Conservation (phyloP, 2,329 filamentous ascomycete genomes). For the Zymoseptoria passerinii region DNA sequence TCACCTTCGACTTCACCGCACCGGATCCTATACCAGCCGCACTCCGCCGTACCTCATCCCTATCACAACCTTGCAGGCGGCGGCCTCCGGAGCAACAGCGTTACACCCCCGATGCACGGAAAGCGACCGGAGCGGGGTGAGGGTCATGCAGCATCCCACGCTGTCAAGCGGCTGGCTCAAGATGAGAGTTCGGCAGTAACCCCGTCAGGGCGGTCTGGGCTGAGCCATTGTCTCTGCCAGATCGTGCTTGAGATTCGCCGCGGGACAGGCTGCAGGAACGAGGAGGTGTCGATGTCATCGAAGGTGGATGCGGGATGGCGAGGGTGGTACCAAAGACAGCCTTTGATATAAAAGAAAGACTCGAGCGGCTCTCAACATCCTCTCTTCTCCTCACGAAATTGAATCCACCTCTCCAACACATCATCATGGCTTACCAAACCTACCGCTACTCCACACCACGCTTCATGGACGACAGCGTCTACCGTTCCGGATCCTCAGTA, state of each 20-base stretch:
- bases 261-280: neutral
- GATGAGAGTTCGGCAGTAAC: neutral
- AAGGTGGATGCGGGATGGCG: neutral
- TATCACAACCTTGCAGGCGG: neutral
- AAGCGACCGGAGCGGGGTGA: neutral
- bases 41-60: neutral
- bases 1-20: neutral
- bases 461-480: slow-evolving; percentile 17
- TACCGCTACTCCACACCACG: slow-evolving; percentile 1
- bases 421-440: neutral
- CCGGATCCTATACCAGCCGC: neutral
- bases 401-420: neutral
- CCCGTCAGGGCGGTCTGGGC: neutral
- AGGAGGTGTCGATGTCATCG: neutral
- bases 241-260: neutral
- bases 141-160: neutral
- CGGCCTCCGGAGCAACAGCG: neutral
- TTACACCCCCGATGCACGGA: neutral
- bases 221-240: neutral
- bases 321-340: neutral
- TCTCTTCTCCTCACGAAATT: neutral
- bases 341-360: neutral
- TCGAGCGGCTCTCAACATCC: neutral
- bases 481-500: slow-evolving; percentile 10
- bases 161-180: neutral